phyloP scores from a whole-genome alignment of 2,329 filamentous ascomycete genomes.

The Talaromyces sp. region DNA sequence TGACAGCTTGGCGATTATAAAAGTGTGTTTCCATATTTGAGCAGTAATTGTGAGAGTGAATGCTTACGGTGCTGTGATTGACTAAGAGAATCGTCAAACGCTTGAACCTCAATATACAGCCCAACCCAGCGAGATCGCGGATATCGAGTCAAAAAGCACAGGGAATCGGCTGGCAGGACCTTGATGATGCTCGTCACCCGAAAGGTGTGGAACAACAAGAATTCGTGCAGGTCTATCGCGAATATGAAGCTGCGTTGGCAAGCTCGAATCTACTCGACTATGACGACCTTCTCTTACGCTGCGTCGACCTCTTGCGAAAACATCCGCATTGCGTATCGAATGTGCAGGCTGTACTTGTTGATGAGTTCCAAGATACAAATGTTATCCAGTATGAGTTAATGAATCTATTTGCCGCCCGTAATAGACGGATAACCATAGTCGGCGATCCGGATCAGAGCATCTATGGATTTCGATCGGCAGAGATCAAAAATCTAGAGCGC shows the following conservation, averaged over 20 bases:
- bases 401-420: slow-evolving; percentile 71
- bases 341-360: slow-evolving; percentile 84
- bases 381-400: slow-evolving; percentile 92
- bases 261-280: slow-evolving; percentile 84
- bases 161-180: slow-evolving; percentile 45
- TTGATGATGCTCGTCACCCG: slow-evolving; percentile 35
- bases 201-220: slow-evolving; percentile 53
- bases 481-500: slow-evolving; percentile 78
- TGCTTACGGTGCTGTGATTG: neutral
- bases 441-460: slow-evolving; percentile 98
- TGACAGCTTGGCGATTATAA: slow-evolving; percentile 74
- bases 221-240: slow-evolving; percentile 61
- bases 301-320: slow-evolving; percentile 68
- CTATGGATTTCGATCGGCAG: slow-evolving; percentile 90
- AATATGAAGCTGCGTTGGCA: slow-evolving; percentile 72
- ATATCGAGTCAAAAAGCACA: slow-evolving; percentile 64
- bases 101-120: slow-evolving; percentile 62
- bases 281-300: slow-evolving; percentile 82
- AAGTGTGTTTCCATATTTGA: slow-evolving; percentile 30
- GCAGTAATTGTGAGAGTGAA: too few relatives aligned
- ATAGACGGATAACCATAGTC: slow-evolving; percentile 81
- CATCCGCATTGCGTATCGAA: slow-evolving; percentile 80
- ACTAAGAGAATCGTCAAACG: slow-evolving; percentile 68
- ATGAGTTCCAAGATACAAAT: slow-evolving; percentile 98
- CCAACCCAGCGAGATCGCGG: slow-evolving; percentile 63